Percentiles rank a stretch among this genome's conserved stretches.
These are phyloP conservation scores for Epichloe hybrida DNA, from an alignment of 2,329 filamentous ascomycete species.

Conservation along the genomic window DNA sequence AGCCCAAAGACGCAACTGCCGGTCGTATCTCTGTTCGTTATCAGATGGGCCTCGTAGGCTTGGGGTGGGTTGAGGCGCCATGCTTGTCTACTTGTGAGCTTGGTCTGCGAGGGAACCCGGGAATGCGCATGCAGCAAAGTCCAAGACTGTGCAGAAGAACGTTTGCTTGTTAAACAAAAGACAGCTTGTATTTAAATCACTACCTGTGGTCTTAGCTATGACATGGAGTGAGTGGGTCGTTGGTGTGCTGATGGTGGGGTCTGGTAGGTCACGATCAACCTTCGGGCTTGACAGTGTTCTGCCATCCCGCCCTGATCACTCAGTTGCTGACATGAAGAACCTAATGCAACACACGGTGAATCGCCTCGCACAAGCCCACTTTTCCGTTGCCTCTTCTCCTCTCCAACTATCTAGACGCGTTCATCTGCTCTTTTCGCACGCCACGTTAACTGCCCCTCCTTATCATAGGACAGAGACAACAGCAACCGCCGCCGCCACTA, in stretches of 20 bases:
- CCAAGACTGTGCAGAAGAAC: neutral
- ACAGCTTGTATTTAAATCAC: no score
- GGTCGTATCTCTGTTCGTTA: constrained; percentile 73
- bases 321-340: no score
- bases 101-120: neutral
- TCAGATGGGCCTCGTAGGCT: constrained; percentile 39
- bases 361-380: neutral
- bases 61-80: constrained; percentile 10
- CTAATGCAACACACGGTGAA: neutral
- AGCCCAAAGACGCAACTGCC: constrained; percentile 90
- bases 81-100: neutral
- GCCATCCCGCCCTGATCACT: no score
- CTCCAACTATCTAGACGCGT: neutral
- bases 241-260: neutral
- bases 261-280: neutral
- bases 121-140: neutral
- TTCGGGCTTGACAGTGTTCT: neutral
- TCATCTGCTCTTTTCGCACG: no score
- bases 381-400: neutral
- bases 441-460: neutral
- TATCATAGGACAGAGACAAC: neutral
- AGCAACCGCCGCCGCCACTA: neutral
- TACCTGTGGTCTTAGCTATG: neutral
- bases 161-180: neutral
- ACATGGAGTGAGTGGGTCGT: neutral